Percentiles rank a stretch among this genome's conserved stretches.
Conservation (phyloP, 768 basidiomycete genomes). For the Terana coerulea region DNA sequence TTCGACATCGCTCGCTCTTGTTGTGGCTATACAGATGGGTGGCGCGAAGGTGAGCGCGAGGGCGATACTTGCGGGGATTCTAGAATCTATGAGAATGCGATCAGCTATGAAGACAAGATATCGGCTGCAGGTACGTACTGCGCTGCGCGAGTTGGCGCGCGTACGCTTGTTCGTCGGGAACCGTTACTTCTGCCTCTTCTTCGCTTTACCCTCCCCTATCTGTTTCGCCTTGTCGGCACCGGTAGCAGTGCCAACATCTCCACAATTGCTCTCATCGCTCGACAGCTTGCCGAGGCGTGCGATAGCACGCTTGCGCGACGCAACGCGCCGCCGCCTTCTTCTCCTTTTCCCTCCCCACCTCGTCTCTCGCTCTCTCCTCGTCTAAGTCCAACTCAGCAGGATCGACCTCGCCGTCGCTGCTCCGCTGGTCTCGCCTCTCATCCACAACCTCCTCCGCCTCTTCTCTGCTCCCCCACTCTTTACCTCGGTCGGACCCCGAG, state of each 20-base stretch:
- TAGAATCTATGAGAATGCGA: neutral
- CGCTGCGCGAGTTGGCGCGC: neutral
- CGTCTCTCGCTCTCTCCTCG: slow-evolving; percentile 1
- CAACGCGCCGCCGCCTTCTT: neutral
- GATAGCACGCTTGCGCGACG: neutral
- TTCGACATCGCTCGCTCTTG: slow-evolving; percentile 1
- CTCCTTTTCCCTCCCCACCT: neutral
- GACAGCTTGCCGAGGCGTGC: neutral
- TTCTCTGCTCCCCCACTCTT: too few species aligned
- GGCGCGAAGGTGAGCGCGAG: neutral
- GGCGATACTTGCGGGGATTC: neutral
- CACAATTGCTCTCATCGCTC: neutral
- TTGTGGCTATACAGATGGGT: neutral
- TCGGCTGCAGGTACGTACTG: neutral
- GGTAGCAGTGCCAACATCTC: too few species aligned
- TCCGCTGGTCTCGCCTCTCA: too few species aligned
- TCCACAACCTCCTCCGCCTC: too few species aligned
- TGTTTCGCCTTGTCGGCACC: slow-evolving; percentile 1
- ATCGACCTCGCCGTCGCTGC: slow-evolving; percentile 15
- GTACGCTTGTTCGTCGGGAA: neutral
- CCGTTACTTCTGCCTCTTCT: neutral
- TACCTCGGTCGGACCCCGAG: neutral
- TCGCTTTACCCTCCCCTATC: neutral
- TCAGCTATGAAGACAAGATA: neutral
- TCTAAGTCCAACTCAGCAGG: slow-evolving; percentile 1